Percentiles rank a stretch among this genome's conserved stretches.
Conservation (phyloP, 2,329 filamentous ascomycete genomes). For the Rutstroemia sp. region DNA sequence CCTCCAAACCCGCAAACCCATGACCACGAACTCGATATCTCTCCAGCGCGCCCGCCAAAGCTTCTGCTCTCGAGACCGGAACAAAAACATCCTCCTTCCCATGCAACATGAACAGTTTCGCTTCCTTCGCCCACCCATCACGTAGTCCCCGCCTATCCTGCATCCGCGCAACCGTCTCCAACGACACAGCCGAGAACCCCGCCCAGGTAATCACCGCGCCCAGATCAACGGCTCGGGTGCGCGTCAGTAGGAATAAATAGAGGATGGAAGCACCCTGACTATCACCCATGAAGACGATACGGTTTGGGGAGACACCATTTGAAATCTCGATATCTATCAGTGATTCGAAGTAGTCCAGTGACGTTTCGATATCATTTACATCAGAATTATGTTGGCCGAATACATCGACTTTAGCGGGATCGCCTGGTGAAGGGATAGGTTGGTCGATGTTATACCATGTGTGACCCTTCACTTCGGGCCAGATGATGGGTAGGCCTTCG, state of each 20-base stretch:
- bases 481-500: constrained; percentile 9
- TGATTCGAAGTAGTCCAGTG: constrained; percentile 9
- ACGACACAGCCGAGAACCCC: constrained; percentile 6
- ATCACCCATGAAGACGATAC: constrained; percentile 13
- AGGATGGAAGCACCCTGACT: constrained; percentile 13
- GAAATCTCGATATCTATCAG: constrained; percentile 10
- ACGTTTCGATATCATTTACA: constrained; percentile 12
- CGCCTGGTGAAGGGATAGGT: constrained; percentile 1
- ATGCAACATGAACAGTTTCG: constrained; percentile 12
- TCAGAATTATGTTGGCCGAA: constrained; percentile 3
- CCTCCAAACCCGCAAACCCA: constrained; percentile 11
- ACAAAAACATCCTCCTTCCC: constrained; percentile 11
- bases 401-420: constrained; percentile 3
- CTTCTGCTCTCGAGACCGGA: constrained; percentile 3
- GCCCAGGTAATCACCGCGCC: constrained; percentile 10
- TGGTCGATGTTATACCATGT: constrained; percentile 13
- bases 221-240: constrained; percentile 3
- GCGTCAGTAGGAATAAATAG: constrained; percentile 9
- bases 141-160: constrained; percentile 7
- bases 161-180: constrained; percentile 8
- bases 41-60: constrained; percentile 3
- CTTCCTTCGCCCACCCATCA: constrained; percentile 9
- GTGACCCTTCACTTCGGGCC: constrained; percentile 1
- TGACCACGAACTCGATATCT: constrained; percentile 6
- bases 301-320: neutral